Evolutionary conservation across 805 yeast species (phyloP).

Genomic region (Kuraishia ogatae): DNA sequence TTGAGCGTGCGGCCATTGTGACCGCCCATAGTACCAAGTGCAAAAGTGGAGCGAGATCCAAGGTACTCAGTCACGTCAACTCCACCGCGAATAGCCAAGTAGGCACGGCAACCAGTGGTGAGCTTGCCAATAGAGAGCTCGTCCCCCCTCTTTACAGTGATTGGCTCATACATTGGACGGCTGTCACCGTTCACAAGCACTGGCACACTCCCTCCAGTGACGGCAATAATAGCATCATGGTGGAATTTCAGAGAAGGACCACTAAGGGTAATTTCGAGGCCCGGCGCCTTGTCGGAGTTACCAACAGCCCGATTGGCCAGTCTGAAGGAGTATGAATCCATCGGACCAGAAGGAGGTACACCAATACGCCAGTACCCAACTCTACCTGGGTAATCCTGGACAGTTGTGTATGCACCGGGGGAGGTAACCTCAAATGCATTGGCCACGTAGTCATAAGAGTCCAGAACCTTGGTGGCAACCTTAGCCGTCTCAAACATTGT

Average conservation of each 20-base stretch:
- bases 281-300: slow-evolving; percentile 74
- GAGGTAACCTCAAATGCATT: slow-evolving; percentile 74
- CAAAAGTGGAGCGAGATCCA: slow-evolving; percentile 95
- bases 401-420: slow-evolving; percentile 95
- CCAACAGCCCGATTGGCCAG: slow-evolving; percentile 89
- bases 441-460: slow-evolving; percentile 70
- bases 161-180: slow-evolving; percentile 64
- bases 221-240: slow-evolving; percentile 63
- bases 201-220: slow-evolving; percentile 78
- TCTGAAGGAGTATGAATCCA: slow-evolving; percentile 90
- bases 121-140: slow-evolving; percentile 76
- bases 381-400: slow-evolving; percentile 94
- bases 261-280: slow-evolving; percentile 76
- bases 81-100: slow-evolving; percentile 87
- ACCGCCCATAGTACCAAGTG: slow-evolving; percentile 90
- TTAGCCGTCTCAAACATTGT: slow-evolving; percentile 75
- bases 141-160: slow-evolving; percentile 66
- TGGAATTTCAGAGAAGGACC: slow-evolving; percentile 89
- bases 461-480: slow-evolving; percentile 83
- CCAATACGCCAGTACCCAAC: slow-evolving; percentile 83
- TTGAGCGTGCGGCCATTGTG: slow-evolving; percentile 87
- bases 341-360: slow-evolving; percentile 98
- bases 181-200: slow-evolving; percentile 56
- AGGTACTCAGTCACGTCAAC: slow-evolving; percentile 89
- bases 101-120: slow-evolving; percentile 77